A percentile compares a stretch with the other conserved stretches of the same genome.
Conservation (phyloP, 176 grass and related monocot genomes). For the Neostapfia colusana region DNA sequence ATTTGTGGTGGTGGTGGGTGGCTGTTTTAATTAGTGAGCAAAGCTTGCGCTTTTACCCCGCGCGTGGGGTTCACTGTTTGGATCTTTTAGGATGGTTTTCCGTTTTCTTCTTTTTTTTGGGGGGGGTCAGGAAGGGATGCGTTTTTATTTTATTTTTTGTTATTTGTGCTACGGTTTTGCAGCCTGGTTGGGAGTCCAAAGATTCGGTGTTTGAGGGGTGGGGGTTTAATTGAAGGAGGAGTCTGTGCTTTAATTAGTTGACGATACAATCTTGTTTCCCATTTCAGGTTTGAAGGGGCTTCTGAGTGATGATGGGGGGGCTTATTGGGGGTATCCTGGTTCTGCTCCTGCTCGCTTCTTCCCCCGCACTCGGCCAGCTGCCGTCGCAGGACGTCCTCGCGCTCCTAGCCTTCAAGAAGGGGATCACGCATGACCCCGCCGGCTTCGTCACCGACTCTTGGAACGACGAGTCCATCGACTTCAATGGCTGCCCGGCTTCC, state of each 20-base stretch:
- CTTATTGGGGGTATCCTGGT: too few species aligned
- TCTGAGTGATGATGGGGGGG: too few species aligned
- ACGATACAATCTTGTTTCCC: neutral
- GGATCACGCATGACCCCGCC: slow-evolving; percentile 72
- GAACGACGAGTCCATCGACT: slow-evolving; percentile 92
- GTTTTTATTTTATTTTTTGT: too few species aligned
- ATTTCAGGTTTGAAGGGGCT: slow-evolving; percentile 35
- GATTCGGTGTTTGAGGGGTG: slow-evolving; percentile 5
- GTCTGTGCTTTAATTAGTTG: neutral
- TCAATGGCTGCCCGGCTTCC: slow-evolving; percentile 89
- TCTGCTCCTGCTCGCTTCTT: slow-evolving; percentile 43
- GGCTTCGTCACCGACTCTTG: slow-evolving; percentile 86
- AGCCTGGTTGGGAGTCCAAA: neutral
- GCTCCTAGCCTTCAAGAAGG: slow-evolving; percentile 95
- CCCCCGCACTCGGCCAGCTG: slow-evolving; percentile 67
- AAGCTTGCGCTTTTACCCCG: slow-evolving; percentile 20
- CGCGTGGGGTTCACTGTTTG: slow-evolving; percentile 17
- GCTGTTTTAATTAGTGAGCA: slow-evolving; percentile 27
- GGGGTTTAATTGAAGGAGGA: neutral
- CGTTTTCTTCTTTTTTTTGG: neutral
- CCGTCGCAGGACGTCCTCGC: slow-evolving; percentile 86
- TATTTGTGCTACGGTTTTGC: neutral
- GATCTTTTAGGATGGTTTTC: neutral
- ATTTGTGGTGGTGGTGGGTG: slow-evolving; percentile 14
- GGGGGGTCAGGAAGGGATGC: neutral